Conservation (phyloP, 31 red algal species). For the Endocladia muricata region DNA sequence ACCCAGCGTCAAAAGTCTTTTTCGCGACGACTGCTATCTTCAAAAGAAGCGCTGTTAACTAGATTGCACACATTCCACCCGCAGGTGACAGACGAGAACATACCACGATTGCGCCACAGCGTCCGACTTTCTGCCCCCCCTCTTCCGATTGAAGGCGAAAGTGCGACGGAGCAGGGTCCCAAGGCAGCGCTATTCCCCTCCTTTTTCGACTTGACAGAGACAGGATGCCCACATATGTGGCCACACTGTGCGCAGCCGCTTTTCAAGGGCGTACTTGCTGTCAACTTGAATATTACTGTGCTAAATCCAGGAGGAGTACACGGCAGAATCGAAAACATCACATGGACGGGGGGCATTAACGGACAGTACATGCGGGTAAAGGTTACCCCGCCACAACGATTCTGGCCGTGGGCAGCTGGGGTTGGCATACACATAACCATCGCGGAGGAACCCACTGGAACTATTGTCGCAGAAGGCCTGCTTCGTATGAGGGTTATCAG, state of each 20-base stretch:
- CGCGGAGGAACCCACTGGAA: background rate
- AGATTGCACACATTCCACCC: too few relatives aligned
- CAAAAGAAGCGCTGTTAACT: too few relatives aligned
- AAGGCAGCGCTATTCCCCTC: constrained; percentile 61
- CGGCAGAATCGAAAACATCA: constrained; percentile 32
- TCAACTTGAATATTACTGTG: constrained; percentile 76
- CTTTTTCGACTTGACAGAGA: constrained; percentile 60
- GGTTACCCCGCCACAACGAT: constrained; percentile 58
- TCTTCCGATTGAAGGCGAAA: background rate
- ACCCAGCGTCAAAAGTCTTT: too few relatives aligned
- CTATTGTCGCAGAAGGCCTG: constrained; percentile 41
- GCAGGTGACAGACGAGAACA: background rate
- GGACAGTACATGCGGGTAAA: constrained; percentile 52
- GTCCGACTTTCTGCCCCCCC: background rate
- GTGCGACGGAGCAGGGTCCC: constrained; percentile 9
- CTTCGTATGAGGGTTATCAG: constrained; percentile 49
- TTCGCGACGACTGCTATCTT: too few relatives aligned
- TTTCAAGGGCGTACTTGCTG: constrained; percentile 32
- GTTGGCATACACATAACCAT: constrained; percentile 67
- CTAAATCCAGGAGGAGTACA: constrained; percentile 63
- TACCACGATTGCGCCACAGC: background rate
- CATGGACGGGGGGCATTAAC: constrained; percentile 32
- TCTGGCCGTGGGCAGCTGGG: constrained; percentile 90
- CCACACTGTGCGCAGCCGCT: constrained; percentile 82
- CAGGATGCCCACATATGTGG: constrained; percentile 82